phyloP scores from a whole-genome alignment of 129 eudicot species.

The Helichrysum umbraculigerum region DNA sequence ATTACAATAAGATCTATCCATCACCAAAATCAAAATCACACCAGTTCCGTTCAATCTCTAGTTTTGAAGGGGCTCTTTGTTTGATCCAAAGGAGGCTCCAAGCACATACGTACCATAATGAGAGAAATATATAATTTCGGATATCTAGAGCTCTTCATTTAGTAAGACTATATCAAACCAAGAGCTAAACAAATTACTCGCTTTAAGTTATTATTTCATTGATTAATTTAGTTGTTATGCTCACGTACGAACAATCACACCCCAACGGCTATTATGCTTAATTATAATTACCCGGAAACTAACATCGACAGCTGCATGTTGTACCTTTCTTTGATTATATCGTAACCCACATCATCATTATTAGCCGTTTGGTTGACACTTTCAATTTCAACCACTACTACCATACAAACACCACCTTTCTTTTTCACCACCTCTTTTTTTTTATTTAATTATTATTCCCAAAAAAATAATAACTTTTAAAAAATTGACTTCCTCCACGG shows the following conservation, averaged over 20 bases:
- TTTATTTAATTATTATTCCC: too few relatives aligned
- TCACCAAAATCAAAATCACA: too few relatives aligned
- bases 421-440: background rate
- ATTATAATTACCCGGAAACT: slow-evolving; percentile 34
- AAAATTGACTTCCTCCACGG: slow-evolving; percentile 33
- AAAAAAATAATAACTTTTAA: background rate
- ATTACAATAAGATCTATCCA: too few relatives aligned
- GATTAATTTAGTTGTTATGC: background rate
- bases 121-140: too few relatives aligned
- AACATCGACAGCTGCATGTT: slow-evolving; percentile 26
- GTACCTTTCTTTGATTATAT: slow-evolving; percentile 16
- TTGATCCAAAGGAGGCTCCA: too few relatives aligned
- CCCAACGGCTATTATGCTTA: slow-evolving; percentile 46
- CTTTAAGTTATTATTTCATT: too few relatives aligned
- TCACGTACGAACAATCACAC: background rate
- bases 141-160: too few relatives aligned
- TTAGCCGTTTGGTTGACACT: slow-evolving; percentile 59
- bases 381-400: slow-evolving; percentile 34
- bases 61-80: too few relatives aligned
- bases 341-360: background rate
- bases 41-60: too few relatives aligned
- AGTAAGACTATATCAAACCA: too few relatives aligned
- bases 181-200: too few relatives aligned
- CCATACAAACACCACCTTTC: slow-evolving; percentile 41
- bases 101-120: too few relatives aligned